Percentiles rank a stretch among this genome's conserved stretches.
Evolutionary conservation across 208 protist species (phyloP).

Genomic region (Borovskyia barvae): DNA sequence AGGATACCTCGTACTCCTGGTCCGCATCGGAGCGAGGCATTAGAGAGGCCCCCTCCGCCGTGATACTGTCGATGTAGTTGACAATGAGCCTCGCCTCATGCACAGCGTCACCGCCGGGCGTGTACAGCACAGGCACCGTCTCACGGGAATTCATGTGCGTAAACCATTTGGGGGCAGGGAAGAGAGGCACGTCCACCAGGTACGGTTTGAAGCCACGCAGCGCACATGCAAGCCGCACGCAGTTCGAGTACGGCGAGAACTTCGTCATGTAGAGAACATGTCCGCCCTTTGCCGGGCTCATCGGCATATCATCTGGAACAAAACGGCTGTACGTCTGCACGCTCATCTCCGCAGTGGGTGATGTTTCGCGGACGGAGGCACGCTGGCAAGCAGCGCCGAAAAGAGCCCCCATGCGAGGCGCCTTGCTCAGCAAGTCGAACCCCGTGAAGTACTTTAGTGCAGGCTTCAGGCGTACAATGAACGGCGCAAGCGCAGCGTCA

Average conservation of each 20-base stretch:
- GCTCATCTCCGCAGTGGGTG: conserved; percentile 35
- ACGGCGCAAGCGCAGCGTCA: conserved; percentile 69
- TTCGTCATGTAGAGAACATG: conserved; percentile 56
- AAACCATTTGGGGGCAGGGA: conserved; percentile 55
- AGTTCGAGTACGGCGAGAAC: conserved; percentile 60
- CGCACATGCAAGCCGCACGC: conserved; percentile 46
- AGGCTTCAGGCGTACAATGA: conserved; percentile 56
- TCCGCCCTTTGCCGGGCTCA: conserved; percentile 28
- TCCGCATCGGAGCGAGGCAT: conserved; percentile 43
- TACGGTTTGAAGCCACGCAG: conserved; percentile 38
- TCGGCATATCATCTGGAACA: conserved; percentile 35
- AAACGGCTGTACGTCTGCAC: conserved; percentile 30
- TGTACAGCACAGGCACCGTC: conserved; percentile 65
- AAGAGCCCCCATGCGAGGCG: conserved; percentile 59
- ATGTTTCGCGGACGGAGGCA: conserved; percentile 50
- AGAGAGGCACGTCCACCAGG: conserved; percentile 47
- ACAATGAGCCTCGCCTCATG: conserved; percentile 67
- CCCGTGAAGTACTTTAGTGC: conserved; percentile 60
- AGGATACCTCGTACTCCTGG: conserved; percentile 43
- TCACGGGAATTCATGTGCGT: conserved; percentile 54
- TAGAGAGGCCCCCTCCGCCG: conserved; percentile 17
- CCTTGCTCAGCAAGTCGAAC: conserved; percentile 67
- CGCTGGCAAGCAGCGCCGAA: conserved; percentile 42
- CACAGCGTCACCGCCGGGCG: conserved; percentile 46
- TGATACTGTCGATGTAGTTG: conserved; percentile 53